Conservation (phyloP, 2,329 filamentous ascomycete species). For the Colletotrichum liaoningense region DNA sequence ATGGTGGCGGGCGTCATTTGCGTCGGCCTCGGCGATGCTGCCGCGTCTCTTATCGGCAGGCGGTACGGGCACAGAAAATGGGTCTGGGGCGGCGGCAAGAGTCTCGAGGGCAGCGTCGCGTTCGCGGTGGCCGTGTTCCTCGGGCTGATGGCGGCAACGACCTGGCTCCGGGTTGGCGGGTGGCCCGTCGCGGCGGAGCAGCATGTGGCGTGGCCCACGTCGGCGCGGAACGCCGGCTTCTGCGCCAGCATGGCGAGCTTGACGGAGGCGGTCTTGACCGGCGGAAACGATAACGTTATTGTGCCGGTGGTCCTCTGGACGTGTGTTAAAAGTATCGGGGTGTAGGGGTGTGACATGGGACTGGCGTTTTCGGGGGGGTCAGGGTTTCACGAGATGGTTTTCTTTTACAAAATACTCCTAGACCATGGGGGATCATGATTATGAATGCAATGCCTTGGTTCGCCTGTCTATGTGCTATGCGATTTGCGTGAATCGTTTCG, state of each 20-base stretch:
- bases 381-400: neutral
- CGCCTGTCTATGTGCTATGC: neutral
- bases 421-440: conserved; percentile 14
- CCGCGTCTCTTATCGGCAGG: conserved; percentile 88
- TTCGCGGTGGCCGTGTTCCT: conserved; percentile 84
- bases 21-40: conserved; percentile 94
- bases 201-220: conserved; percentile 69
- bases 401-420: conserved; percentile 20
- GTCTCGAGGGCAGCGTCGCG: conserved; percentile 85
- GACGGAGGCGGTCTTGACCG: conserved; percentile 94
- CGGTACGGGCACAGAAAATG: conserved; percentile 90
- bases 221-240: conserved; percentile 76
- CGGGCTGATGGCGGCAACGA: conserved; percentile 76
- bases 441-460: conserved; percentile 22
- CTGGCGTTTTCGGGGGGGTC: conserved; percentile 24
- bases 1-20: conserved; percentile 95
- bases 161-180: conserved; percentile 81
- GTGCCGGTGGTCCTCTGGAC: conserved; percentile 95
- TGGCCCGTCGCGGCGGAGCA: conserved; percentile 77
- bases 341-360: conserved; percentile 50
- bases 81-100: conserved; percentile 97
- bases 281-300: conserved; percentile 98
- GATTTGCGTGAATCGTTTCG: neutral
- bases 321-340: conserved; percentile 81
- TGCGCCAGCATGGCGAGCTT: conserved; percentile 87